A percentile compares a stretch with the other conserved stretches of the same genome.
Conservation (phyloP, 129 eudicot species). For the Flaveria brownii region DNA sequence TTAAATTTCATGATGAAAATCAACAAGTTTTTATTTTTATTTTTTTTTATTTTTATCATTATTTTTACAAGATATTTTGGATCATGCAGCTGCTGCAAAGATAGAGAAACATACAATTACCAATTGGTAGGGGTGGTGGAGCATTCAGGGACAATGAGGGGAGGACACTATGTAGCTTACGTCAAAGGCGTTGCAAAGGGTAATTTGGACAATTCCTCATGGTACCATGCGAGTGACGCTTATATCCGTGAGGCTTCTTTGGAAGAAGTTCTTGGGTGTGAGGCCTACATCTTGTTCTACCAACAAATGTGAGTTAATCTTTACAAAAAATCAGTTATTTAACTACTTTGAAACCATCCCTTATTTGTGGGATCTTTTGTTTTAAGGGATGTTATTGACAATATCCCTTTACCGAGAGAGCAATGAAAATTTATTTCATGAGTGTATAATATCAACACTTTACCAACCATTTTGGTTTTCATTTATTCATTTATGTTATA, state of each 20-base stretch:
- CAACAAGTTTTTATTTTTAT: not conserved
- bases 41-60: not conserved
- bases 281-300: constrained; percentile 89
- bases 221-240: constrained; percentile 90
- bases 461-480: constrained; percentile 20
- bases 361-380: constrained; percentile 18
- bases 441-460: constrained; percentile 38
- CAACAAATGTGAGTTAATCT: constrained; percentile 47
- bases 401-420: constrained; percentile 22
- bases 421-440: constrained; percentile 26
- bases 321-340: not conserved
- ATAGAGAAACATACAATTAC: constrained; percentile 44
- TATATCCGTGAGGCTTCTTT: constrained; percentile 58
- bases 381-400: constrained; percentile 26
- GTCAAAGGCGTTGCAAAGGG: constrained; percentile 52
- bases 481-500: not conserved
- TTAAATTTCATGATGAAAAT: not conserved
- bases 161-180: constrained; percentile 93
- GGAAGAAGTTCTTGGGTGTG: constrained; percentile 71
- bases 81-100: constrained; percentile 51
- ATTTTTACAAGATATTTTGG: constrained; percentile 5
- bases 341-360: constrained; percentile 19
- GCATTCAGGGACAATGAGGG: constrained; percentile 85
- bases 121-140: constrained; percentile 87
- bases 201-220: constrained; percentile 30